Base-by-base conservation (phyloP, 1,139 yeast genomes). In the Pichia sp. region DNA sequence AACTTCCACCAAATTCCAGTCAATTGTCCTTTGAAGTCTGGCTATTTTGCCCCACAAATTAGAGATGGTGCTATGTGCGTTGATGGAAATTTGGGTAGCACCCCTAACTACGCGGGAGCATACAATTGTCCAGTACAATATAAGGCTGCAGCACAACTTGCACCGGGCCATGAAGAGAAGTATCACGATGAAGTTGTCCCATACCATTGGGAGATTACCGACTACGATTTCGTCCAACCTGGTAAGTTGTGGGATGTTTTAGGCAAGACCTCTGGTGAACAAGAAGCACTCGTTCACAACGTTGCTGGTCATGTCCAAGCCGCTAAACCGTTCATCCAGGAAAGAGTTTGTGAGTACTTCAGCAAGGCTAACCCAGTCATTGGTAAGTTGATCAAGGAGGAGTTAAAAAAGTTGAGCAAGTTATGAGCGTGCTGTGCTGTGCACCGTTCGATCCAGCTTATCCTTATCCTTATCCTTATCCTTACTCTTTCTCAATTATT, bases 61-160 rank as follows among this genome's bases (percentile, higher is more conserved):
- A 78, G 97, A 62, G 96, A 87, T 58, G 97, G 97, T 58, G 70
- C 76, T 35, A 81, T 85, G 93, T 64, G 63, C 44, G 86, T 85
- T 38, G 77, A 83, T 58, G 91, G 87, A 41, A 88, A 88, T 72
- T 74, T 82, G 59, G 96, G 96, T 35, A 60, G 76, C 40, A 73
- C 74, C 52, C 95, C 96, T 57, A 87, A 86, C 64, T 82, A 82
- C 62, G 66, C 77, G 50, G 77, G 79, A 36, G 66, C 80, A 27
- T 59, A 64, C 50, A 62, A 72, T 26, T 52, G 58, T 33, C 61
- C 62, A 22, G 58, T 51, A 14, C 53, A 52, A 41, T 58, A 48
- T 35, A 40, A 46, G 7, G 49, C 45, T 14, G 26, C 35, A 6
- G 36, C 50, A 10, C 46, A 38, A 38, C 45, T 53, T 10, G 37